Evolutionary conservation across 805 yeast species (phyloP), one percentile per base, ranked within the genome.

Genomic region (Zygosaccharomyces gambellarensis): DNA sequence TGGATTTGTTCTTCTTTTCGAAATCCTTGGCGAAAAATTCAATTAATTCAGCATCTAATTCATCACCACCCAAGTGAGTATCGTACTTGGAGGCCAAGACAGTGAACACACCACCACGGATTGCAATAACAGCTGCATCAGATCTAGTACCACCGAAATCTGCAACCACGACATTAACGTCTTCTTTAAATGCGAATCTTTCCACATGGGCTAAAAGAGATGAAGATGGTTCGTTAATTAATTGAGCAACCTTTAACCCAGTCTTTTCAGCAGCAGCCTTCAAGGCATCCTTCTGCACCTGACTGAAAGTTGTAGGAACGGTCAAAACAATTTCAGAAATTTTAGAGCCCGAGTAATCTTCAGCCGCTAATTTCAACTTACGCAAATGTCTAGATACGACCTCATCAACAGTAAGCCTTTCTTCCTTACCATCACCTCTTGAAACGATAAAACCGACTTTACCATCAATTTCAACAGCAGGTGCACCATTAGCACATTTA

Each of bases 121-220:
- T 87, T 36, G 97, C 83, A 61, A 94, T 75, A 45, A 94, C 90
- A 51, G 98, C 96, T 54, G 90, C 97, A 67, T 94, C 98, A 38
- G 96, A 84, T 72, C 98, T 81, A 60, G 90, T 78, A 65, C 96
- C 97, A 69, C 99, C 99, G 63, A 94, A 87, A 71, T 94, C 99
- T 48, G 95, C 95, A 59, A 94, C 97, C 44, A 89, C 95, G 34
- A 65, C 65, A 44, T 62, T 66, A 41, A 50, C 62, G 42, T 67
- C 71, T 54, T 47, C 43, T 36, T 56, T 55, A 46, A 57, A 56
- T 41, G 61, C 59, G 54, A 63, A 83, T 83, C 52, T 87, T 71
- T 75, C 71, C 7, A 59, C 56, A 65, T 90, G 92, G 4, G 98
- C 89, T 58, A 94, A 76, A 55, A 94, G 74, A 44, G 97, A 96